phyloP scores from a whole-genome alignment of 108 stramenopile species.

The Asterionellopsis glacialis region DNA sequence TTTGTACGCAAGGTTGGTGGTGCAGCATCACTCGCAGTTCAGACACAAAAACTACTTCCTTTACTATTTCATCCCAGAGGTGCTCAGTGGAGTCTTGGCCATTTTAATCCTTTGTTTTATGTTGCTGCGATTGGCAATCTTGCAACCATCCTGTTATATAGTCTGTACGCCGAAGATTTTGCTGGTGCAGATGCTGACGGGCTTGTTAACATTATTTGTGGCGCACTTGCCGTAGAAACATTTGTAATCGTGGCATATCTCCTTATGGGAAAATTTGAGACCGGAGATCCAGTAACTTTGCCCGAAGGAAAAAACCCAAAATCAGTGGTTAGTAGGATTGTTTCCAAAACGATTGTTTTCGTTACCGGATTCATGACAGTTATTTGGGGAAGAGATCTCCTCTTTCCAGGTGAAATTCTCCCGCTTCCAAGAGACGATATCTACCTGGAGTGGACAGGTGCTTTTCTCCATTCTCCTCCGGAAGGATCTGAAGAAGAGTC shows the following conservation, averaged over 20 bases:
- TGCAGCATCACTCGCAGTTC: constrained; percentile 63
- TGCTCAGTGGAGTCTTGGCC: constrained; percentile 73
- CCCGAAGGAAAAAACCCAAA: constrained; percentile 49
- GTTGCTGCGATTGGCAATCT: constrained; percentile 60
- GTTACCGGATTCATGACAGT: constrained; percentile 51
- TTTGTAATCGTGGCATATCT: constrained; percentile 50
- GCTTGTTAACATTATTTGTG: constrained; percentile 41
- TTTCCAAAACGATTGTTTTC: constrained; percentile 60
- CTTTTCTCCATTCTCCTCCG: constrained; percentile 82
- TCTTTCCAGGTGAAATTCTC: constrained; percentile 68
- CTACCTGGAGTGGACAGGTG: constrained; percentile 85
- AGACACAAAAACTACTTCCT: constrained; percentile 73
- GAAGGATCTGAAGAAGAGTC: constrained; percentile 66
- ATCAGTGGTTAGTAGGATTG: constrained; percentile 66
- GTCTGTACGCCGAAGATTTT: constrained; percentile 47
- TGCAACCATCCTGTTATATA: constrained; percentile 45
- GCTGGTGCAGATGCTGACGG: constrained; percentile 45
- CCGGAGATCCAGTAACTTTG: constrained; percentile 29
- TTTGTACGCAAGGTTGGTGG: constrained; percentile 81
- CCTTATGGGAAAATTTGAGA: constrained; percentile 16
- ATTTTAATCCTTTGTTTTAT: constrained; percentile 59
- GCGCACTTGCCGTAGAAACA: constrained; percentile 55
- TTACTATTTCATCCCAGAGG: constrained; percentile 66
- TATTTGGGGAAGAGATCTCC: constrained; percentile 67
- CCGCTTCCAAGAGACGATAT: constrained; percentile 83